Percentiles rank a stretch among this genome's conserved stretches.
Evolutionary conservation across 148 eudicot genomes (phyloP).

Genomic region (Nepenthes mirabilis): DNA sequence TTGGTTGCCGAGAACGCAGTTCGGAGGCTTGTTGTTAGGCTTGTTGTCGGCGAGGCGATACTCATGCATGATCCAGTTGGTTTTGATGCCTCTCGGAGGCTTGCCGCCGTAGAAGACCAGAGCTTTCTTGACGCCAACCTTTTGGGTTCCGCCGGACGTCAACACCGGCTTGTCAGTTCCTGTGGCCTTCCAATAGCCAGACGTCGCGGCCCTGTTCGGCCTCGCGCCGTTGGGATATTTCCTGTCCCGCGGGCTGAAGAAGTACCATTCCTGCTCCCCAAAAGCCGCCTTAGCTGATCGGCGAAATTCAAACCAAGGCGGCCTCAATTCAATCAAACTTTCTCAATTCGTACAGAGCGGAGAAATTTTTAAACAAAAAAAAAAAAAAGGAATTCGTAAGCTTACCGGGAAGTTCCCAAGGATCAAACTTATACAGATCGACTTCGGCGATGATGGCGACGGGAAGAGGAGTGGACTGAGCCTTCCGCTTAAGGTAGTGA

Average conservation of each 20-base stretch:
- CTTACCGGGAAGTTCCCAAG: constrained; percentile 19
- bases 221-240: constrained; percentile 65
- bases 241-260: constrained; percentile 51
- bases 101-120: constrained; percentile 58
- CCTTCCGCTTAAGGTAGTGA: constrained; percentile 14
- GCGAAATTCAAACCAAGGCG: too few species aligned
- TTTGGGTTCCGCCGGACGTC: constrained; percentile 24
- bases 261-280: constrained; percentile 67
- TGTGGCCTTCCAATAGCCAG: constrained; percentile 66
- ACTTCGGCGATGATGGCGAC: constrained; percentile 15
- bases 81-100: constrained; percentile 55
- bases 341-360: too few species aligned
- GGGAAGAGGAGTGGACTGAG: constrained; percentile 11
- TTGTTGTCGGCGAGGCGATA: constrained; percentile 35
- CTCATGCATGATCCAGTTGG: constrained; percentile 71
- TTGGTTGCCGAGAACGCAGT: constrained; percentile 25
- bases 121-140: constrained; percentile 58
- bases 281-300: constrained; percentile 43
- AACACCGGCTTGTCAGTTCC: constrained; percentile 60
- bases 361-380: too few species aligned
- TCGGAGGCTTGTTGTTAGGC: constrained; percentile 38
- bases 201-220: constrained; percentile 63
- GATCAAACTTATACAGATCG: constrained; percentile 18
- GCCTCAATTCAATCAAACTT: too few species aligned
- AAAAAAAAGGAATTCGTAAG: too few species aligned